Base-by-base conservation (phyloP, 768 basidiomycete species). In the Inosperma sp. region DNA sequence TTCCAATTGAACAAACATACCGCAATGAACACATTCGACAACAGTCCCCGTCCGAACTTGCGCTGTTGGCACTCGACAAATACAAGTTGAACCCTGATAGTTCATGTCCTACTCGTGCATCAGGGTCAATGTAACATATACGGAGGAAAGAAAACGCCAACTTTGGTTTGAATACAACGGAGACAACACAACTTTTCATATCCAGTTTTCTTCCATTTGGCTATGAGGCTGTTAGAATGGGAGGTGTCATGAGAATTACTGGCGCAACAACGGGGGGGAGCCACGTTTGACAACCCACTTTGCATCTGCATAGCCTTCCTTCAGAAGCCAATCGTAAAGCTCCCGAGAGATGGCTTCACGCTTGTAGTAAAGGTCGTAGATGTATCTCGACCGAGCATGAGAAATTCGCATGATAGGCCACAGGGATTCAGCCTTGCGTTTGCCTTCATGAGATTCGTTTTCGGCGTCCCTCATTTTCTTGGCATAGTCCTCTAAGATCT, bases 381-480 rank as follows among this genome's bases (percentile, higher is more conserved):
- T 91, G 69, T 97, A 97, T 58, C 93, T 78, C 37, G 94, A 95
- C 33, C 96, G 86, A 8, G 94, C 87, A 70, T 99, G 96, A 16
- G 92, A 88, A 63, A 98, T 93, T 29, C 93, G 84, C 93, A 98
- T 98, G 54, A 99, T 96, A 35, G 95, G 93, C 95, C 96, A 94
- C 31, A 93, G 68, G 5, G 88, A 88, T 71, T 93, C 92, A 21
- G 86, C 81, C 69, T 88, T 93, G 66, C 93, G 90, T 68, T 99
- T 98, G 56, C 96, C 96, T 67, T 99, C 96, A 66, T 99, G 96
- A 2, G 86, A 84, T 72, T 99, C 96, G 63, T 94, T 96, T 77
- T 99, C 96, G 1, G 90, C 96, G 69, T 99, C 96, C 48, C 96
- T 78, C 96, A 99, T 99, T 75, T 96, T 98, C 75, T 93, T 91